Base-by-base conservation (phyloP, 257 asterid genomes). In the Solanum verrucosum region DNA sequence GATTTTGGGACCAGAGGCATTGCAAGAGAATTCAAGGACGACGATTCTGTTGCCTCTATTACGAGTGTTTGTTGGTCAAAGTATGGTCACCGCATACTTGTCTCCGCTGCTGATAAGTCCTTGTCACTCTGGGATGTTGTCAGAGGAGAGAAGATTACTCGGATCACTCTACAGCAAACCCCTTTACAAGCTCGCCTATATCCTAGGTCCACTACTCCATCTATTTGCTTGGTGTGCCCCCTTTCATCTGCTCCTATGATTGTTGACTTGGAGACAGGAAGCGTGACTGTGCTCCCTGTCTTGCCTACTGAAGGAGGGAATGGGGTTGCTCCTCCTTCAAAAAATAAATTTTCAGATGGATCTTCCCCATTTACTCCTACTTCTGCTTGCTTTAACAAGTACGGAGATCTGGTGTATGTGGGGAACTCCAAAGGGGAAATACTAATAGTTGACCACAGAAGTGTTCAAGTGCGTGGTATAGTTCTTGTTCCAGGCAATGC, bases 371-470 rank as follows among this genome's bases (percentile, higher is more conserved):
- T 93, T 90, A 92, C 97, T 87, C 99, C 98, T 60, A 95, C 96
- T 16, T 97, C 98, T 52, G 99, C 99, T 4, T 96, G 99, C 93
- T 96, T 96, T 89, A 93, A 92, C 90, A 96, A 94, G 87, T 90
- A 90, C 31, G 98, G 99, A 5, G 98, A 96, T 94, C 93, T 96
- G 90, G 94, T 94, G 70, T 95, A 95, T 88, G 93, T 94, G 83
- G 99, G 99, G 52, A 96, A 95, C 75, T 95, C 98, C 83, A 95
- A 92, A 90, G 99, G 98, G 86, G 99, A 96, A 93, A 94, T 96
- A 91, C 93, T 96, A 44, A 90, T 96, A 56, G 89, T 96, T 86
- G 99, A 94, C 91, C 91, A 93, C 73, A 89, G 68, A 86, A 90
- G 85, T 16, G 67, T 90, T 37, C 90, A 91, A 88, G 93, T 96